These are phyloP conservation scores for Rhynchosporium secalis DNA, from an alignment of 2,329 filamentous ascomycete species.

Conservation along the genomic window DNA sequence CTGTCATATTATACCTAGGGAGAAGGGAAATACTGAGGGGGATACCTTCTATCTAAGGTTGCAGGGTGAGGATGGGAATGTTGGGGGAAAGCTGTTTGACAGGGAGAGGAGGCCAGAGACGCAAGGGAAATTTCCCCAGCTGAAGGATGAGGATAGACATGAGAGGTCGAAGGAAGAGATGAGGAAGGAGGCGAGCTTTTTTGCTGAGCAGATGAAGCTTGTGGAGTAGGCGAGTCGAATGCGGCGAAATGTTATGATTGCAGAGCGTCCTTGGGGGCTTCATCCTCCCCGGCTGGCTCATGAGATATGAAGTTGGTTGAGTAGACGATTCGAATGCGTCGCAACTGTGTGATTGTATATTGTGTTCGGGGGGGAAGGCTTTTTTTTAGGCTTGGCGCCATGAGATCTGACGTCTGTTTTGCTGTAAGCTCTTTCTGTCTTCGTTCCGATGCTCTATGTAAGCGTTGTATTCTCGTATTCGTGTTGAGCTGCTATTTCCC, in stretches of 20 bases:
- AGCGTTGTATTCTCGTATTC: no score
- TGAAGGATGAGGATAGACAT: slow-evolving; percentile 70
- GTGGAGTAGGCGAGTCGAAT: slow-evolving; percentile 7
- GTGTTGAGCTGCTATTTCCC: no score
- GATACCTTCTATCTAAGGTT: slow-evolving; percentile 83
- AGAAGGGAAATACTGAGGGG: slow-evolving; percentile 46
- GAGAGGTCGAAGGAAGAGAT: slow-evolving; percentile 74
- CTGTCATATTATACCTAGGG: no score
- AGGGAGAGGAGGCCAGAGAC: slow-evolving; percentile 45
- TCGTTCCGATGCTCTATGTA: no score
- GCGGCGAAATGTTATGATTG: neutral
- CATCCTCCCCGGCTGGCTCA: neutral
- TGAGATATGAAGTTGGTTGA: slow-evolving; percentile 30
- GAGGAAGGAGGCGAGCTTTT: slow-evolving; percentile 67
- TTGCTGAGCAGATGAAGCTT: slow-evolving; percentile 35
- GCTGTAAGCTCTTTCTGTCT: neutral
- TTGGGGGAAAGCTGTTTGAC: slow-evolving; percentile 70
- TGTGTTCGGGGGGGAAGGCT: no score
- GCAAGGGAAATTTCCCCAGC: slow-evolving; percentile 61
- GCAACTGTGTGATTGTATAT: no score
- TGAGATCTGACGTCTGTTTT: no score
- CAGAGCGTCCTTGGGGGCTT: neutral
- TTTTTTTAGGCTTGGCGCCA: no score
- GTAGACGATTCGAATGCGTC: neutral
- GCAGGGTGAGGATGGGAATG: slow-evolving; percentile 81